Evolutionary conservation across 768 basidiomycete genomes (phyloP), one percentile per base, ranked within the genome.

Genomic region (Hortiboletus flavorubellus): DNA sequence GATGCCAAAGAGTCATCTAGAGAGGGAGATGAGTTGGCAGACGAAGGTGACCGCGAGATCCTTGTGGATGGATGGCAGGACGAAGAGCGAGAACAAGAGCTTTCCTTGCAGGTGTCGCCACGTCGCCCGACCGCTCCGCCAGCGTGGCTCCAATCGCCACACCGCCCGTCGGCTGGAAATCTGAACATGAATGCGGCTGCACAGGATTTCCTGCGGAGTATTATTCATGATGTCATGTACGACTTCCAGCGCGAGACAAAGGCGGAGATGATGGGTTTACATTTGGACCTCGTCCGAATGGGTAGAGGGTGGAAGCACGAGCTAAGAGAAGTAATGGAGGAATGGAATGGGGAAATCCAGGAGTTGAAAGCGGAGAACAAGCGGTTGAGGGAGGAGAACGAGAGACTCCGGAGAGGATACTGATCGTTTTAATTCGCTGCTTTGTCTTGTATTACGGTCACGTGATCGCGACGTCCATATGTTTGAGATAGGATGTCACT

Each of bases 181-280:
- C 55, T 66, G 41, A 69, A 64, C 54, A 73, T 62, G 59, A 67
- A 65, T 37, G 68, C 64, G 2, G 65, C 70, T 11, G 70, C 65
- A 62, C 83, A 87, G 46, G 84, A 86, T 39, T 74, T 89, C 29
- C 68, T 91, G 55, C 80, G 82, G 51, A 76, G 76, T 23, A 81
- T 89, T 51, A 80, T 91, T 49, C 78, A 79, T 43, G 88, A 90
- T 51, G 85, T 83, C 54, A 82, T 91, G 82, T 81, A 78, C 59
- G 89, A 91, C 59, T 86, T 82, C 63, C 85, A 84, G 66, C 75
- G 78, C 58, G 87, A 90, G 67, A 84, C 81, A 23, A 78, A 80
- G 62, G 76, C 80, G n/a, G 85, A 89, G 75, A 81, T 90, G 78
- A 78, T 80, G 66, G 87, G 86, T 2, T 72, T 91, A 53, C 89